phyloP scores from a whole-genome alignment of 2,329 filamentous ascomycete genomes.

The Colletotrichum musae region DNA sequence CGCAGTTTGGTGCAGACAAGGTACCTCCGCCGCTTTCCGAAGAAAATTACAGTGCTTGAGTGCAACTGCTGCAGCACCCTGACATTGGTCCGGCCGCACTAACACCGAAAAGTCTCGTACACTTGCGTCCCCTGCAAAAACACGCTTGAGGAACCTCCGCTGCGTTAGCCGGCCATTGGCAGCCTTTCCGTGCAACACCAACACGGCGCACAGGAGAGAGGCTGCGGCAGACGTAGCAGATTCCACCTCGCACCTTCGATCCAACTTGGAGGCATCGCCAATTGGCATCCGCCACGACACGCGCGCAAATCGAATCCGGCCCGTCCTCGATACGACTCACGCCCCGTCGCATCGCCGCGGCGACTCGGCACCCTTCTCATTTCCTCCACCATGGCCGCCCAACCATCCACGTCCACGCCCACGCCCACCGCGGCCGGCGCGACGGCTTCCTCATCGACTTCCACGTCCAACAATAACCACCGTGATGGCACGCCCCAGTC shows the following conservation, averaged over 20 bases:
- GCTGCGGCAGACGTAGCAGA: constrained; percentile 37
- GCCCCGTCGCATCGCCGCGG: constrained; percentile 53
- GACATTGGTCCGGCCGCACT: constrained; percentile 23
- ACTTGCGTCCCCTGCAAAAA: background rate
- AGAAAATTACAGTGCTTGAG: constrained; percentile 18
- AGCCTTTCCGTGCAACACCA: constrained; percentile 40
- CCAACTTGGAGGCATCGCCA: constrained; percentile 36
- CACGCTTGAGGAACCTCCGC: background rate
- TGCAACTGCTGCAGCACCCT: constrained; percentile 5
- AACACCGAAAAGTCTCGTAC: constrained; percentile 14
- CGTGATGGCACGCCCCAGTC: constrained; percentile 36
- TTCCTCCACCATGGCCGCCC: constrained; percentile 60
- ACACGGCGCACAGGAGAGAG: constrained; percentile 38
- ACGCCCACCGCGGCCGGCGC: constrained; percentile 45
- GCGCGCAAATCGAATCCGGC: constrained; percentile 28
- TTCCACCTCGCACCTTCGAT: constrained; percentile 34
- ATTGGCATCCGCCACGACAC: constrained; percentile 39
- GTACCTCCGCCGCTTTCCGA: constrained; percentile 11
- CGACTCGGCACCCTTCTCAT: constrained; percentile 51
- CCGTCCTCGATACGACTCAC: constrained; percentile 3
- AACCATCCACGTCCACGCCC: constrained; percentile 53
- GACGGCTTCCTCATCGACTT: constrained; percentile 51
- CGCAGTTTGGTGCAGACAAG: background rate
- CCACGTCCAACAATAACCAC: constrained; percentile 46
- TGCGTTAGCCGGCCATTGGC: constrained; percentile 32